These are phyloP conservation scores for Flaveria floridana DNA, from an alignment of 140 eudicot species.

Conservation along the genomic window DNA sequence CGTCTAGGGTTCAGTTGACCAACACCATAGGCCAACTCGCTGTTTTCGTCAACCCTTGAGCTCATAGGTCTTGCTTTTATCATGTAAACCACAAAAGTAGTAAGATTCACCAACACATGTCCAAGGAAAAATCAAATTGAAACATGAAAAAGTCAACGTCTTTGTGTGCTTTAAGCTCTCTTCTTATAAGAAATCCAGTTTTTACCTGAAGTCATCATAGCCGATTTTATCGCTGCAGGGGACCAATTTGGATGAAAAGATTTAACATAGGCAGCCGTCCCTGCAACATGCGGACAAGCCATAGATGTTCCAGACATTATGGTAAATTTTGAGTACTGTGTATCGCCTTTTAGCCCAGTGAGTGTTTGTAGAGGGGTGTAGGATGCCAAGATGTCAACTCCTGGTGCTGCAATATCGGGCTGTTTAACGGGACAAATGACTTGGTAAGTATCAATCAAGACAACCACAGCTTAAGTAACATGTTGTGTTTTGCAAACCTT, in stretches of 20 bases:
- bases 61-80: slow-evolving; percentile 71
- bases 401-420: slow-evolving; percentile 97
- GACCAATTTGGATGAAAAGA: slow-evolving; percentile 93
- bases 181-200: not conserved
- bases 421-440: slow-evolving; percentile 25
- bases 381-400: slow-evolving; percentile 85
- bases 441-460: not conserved
- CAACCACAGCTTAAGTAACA: not conserved
- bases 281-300: slow-evolving; percentile 95
- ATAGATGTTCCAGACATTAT: slow-evolving; percentile 97
- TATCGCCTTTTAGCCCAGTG: slow-evolving; percentile 80
- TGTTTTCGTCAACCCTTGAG: slow-evolving; percentile 55
- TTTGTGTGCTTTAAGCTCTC: not conserved
- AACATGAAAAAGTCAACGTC: not conserved
- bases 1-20: slow-evolving; percentile 76
- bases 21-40: slow-evolving; percentile 83
- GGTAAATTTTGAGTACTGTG: slow-evolving; percentile 64
- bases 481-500: slow-evolving; percentile 49
- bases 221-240: slow-evolving; percentile 88
- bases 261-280: slow-evolving; percentile 85
- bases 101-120: not conserved
- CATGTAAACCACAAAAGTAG: slow-evolving; percentile 17
- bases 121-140: slow-evolving; percentile 8
- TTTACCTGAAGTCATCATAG: slow-evolving; percentile 85
- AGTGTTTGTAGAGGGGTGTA: slow-evolving; percentile 77